A percentile compares a stretch with the other conserved stretches of the same genome.
Evolutionary conservation across 345 rosid genomes (phyloP).

Genomic region (Noccaea caerulescens): DNA sequence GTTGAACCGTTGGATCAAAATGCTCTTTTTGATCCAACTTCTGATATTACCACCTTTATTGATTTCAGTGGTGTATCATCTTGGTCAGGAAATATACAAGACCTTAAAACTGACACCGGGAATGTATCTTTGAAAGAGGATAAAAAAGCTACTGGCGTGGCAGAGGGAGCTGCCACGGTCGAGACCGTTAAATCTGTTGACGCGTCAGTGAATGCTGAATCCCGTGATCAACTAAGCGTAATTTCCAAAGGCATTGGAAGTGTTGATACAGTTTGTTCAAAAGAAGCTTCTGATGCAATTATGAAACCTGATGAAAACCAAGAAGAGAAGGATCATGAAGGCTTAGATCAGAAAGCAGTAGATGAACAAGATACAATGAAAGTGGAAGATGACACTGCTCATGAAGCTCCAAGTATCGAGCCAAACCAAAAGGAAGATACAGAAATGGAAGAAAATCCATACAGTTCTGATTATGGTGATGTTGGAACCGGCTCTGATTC

Average conservation of each 20-base stretch:
- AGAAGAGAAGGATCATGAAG: constrained; percentile 20
- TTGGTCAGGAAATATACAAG: constrained; percentile 48
- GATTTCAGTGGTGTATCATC: constrained; percentile 48
- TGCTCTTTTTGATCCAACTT: constrained; percentile 43
- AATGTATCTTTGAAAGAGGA: constrained; percentile 28
- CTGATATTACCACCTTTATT: constrained; percentile 44
- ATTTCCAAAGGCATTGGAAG: not conserved
- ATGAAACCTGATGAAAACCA: constrained; percentile 25
- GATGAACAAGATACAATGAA: constrained; percentile 26
- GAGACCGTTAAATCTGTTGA: constrained; percentile 30
- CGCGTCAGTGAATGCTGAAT: constrained; percentile 6
- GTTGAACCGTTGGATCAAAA: constrained; percentile 40
- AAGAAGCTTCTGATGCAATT: constrained; percentile 24
- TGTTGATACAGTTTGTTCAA: constrained; percentile 9
- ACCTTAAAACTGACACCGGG: constrained; percentile 30
- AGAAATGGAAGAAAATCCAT: constrained; percentile 38
- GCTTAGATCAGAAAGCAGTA: not conserved
- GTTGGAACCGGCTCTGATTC: constrained; percentile 50
- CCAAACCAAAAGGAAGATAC: constrained; percentile 34
- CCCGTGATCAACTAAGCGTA: not conserved
- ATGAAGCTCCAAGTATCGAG: constrained; percentile 20
- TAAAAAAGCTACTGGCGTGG: constrained; percentile 28
- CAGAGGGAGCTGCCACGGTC: constrained; percentile 32
- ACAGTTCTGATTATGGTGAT: constrained; percentile 39
- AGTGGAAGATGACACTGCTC: constrained; percentile 31